Conservation (phyloP, 2,329 filamentous ascomycete genomes). For the Biscogniauxia mediterranea region DNA sequence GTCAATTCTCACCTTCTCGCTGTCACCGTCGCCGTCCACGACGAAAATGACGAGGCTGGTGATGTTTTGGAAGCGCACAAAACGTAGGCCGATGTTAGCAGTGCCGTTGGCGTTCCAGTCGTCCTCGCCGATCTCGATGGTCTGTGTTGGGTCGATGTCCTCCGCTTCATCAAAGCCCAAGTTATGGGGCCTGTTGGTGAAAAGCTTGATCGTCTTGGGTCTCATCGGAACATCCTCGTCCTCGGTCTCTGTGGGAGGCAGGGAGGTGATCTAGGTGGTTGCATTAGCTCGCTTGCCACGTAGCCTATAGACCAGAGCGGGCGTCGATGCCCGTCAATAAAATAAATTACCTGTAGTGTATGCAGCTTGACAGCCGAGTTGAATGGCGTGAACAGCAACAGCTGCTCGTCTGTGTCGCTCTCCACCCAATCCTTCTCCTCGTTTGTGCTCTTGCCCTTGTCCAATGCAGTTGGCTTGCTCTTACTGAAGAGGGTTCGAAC, state of each 20-base stretch:
- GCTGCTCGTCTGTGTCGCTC: conserved; percentile 94
- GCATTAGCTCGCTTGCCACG: conserved; percentile 11
- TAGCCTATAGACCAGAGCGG: not conserved
- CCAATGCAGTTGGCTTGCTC: conserved; percentile 57
- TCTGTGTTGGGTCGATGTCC: conserved; percentile 77
- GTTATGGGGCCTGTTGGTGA: conserved; percentile 84
- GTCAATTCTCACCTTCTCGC: conserved; percentile 83
- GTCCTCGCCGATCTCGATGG: conserved; percentile 66
- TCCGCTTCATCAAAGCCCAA: conserved; percentile 95
- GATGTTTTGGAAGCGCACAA: conserved; percentile 97
- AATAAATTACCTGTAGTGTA: conserved; percentile 59
- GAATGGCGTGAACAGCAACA: conserved; percentile 91
- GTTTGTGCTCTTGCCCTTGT: conserved; percentile 91
- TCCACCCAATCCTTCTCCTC: conserved; percentile 87
- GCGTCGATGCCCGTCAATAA: not conserved
- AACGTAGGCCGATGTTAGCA: conserved; percentile 71
- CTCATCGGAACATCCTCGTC: conserved; percentile 75
- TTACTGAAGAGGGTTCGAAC: conserved; percentile 74
- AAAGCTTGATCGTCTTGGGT: conserved; percentile 80
- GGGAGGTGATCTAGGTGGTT: conserved; percentile 72
- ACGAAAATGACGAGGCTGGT: conserved; percentile 85
- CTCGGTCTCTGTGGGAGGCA: conserved; percentile 52
- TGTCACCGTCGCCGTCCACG: conserved; percentile 77
- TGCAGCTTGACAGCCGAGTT: conserved; percentile 86
- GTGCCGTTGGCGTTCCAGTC: conserved; percentile 85